Evolutionary conservation across 768 basidiomycete genomes (phyloP), one percentile per base, ranked within the genome.

Genomic region (Tremella yokohamensis): DNA sequence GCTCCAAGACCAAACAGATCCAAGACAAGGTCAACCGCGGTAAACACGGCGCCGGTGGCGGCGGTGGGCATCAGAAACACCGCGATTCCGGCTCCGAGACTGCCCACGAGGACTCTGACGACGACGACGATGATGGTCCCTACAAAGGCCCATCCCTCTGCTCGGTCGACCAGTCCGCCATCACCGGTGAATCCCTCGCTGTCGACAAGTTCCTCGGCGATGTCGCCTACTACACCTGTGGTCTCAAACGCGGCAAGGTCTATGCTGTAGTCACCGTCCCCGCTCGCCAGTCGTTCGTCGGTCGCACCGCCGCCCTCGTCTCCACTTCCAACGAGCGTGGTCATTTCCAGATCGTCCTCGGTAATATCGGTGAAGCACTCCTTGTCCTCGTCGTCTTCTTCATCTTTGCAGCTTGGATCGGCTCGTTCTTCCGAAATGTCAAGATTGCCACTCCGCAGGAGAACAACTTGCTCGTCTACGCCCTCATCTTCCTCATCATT

Each of bases 141-240:
- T 69, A 79, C 59, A 79, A 77, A 26, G 81, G 81, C 8, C 79
- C 81, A 3, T 76, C 76, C 8, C 50, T 81, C 40, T 68, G 73
- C 58, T 75, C 79, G 15, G 78, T 80, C 34, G 81, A 82, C 61
- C 81, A 82, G 52, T 78, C 76, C 26, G 80, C 80, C 15, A 80
- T 81, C 50, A 81, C 81, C 0, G 81, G 81, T 29, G 81, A 82
- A 63, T 79, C 78, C 18, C 75, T 82, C 13, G 79, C 81, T 11
- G 78, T 79, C 20, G 80, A 82, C 64, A 82, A 82, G 61, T 80
- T 70, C 53, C 53, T 80, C 29, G 80, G 78, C 25, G 81, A 82
- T 49, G 68, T 74, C 13, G 76, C 78, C 7, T 81, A 77, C 66
- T 81, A 80, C 64, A 79, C 80, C 22, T 73, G 71, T 60, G 68